Conservation (phyloP, 805 yeast species). For the Metschnikowia chrysomelidarum region DNA sequence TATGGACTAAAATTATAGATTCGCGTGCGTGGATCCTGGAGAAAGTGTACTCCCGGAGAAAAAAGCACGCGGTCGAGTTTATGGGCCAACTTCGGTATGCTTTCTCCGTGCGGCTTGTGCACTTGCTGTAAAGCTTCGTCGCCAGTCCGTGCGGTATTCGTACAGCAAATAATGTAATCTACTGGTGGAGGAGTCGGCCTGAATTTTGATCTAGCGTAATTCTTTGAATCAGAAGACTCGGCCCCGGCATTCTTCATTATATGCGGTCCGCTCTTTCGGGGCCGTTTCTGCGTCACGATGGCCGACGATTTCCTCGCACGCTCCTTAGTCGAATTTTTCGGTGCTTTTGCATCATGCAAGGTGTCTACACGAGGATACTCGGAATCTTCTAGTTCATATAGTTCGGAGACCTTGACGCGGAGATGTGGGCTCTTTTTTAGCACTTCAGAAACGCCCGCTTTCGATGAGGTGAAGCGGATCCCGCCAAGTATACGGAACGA, state of each 20-base stretch:
- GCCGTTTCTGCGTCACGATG: too few species aligned
- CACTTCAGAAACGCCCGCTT: conserved; percentile 5
- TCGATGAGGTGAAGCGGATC: background rate
- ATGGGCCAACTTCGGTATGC: conserved; percentile 61
- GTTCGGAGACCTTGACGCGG: conserved; percentile 7
- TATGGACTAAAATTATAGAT: conserved; percentile 66
- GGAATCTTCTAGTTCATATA: too few species aligned
- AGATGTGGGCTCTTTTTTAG: conserved; percentile 6
- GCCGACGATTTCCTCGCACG: too few species aligned
- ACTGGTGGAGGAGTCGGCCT: conserved; percentile 1
- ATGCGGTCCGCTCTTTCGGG: too few species aligned
- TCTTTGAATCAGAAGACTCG: too few species aligned
- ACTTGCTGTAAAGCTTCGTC: conserved; percentile 17
- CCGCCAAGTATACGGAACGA: background rate
- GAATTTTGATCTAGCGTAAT: too few species aligned
- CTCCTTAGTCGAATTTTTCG: too few species aligned
- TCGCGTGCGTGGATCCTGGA: conserved; percentile 75
- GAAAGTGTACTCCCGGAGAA: conserved; percentile 76
- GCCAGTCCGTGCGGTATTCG: background rate
- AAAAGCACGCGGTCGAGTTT: conserved; percentile 69
- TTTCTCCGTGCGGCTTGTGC: conserved; percentile 20
- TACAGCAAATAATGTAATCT: conserved; percentile 1
- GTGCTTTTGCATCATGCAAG: too few species aligned
- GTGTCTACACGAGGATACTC: too few species aligned
- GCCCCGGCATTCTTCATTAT: too few species aligned